phyloP scores from a whole-genome alignment of 2,329 filamentous ascomycete species.

The Diaporthe amygdali region DNA sequence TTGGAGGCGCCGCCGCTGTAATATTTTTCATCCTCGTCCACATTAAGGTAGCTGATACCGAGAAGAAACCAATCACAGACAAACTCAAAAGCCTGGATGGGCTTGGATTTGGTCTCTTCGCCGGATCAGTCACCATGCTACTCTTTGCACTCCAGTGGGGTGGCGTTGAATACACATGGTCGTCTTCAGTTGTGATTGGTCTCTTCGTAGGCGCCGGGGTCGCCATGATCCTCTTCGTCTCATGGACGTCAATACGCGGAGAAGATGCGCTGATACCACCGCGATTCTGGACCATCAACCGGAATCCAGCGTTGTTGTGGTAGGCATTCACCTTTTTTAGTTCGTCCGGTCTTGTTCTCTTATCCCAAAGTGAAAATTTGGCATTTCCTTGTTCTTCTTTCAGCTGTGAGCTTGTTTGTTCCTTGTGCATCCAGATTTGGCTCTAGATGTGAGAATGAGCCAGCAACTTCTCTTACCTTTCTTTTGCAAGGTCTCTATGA shows the following conservation, averaged over 20 bases:
- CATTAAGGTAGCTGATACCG: neutral
- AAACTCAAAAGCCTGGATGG: slow-evolving; percentile 23
- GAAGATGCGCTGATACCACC: slow-evolving; percentile 50
- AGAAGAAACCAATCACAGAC: neutral
- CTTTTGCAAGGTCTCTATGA: too few relatives aligned
- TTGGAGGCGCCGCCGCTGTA: slow-evolving; percentile 38
- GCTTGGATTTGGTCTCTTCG: slow-evolving; percentile 48
- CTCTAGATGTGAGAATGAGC: too few relatives aligned
- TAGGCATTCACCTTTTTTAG: too few relatives aligned
- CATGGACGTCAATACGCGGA: slow-evolving; percentile 41
- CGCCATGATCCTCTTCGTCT: slow-evolving; percentile 36
- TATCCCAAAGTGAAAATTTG: too few relatives aligned
- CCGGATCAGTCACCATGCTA: slow-evolving; percentile 49
- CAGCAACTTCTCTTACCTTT: too few relatives aligned
- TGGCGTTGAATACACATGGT: slow-evolving; percentile 57
- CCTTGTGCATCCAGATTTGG: too few relatives aligned
- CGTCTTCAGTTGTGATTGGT: slow-evolving; percentile 46
- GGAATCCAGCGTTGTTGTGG: slow-evolving; percentile 46
- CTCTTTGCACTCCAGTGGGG: slow-evolving; percentile 60
- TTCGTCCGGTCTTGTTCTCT: too few relatives aligned
- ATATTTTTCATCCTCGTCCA: slow-evolving; percentile 34
- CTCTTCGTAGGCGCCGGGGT: slow-evolving; percentile 34
- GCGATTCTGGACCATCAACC: slow-evolving; percentile 32
- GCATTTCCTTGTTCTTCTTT: too few relatives aligned
- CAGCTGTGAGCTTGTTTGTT: too few relatives aligned